Base-by-base conservation (phyloP, 2,329 filamentous ascomycete species). In the Coniochaeta hoffmannii region DNA sequence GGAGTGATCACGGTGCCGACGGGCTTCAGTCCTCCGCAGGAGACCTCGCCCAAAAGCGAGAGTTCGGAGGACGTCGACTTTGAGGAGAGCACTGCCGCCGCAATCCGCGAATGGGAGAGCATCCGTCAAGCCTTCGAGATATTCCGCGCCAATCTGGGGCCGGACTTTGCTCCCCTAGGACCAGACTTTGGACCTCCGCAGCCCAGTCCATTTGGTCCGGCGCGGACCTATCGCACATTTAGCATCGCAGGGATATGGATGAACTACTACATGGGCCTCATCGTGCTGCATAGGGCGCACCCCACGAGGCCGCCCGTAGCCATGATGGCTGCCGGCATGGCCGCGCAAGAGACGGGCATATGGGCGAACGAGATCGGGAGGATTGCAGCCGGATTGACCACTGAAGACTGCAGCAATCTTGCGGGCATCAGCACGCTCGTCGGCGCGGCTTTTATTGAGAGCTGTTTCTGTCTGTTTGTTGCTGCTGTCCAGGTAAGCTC, bases 281-380 rank as follows among this genome's bases (percentile, higher is more conserved):
- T 97, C 56, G 80, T 92, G 54, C 79, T 94, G n/a, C 77, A 93
- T 57, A 82, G 94, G 32, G 79, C 86, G 1, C 92, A 97, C 62
- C 94, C 94, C 0, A 82, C 82, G 24, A 97, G 97, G 91, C 93
- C 92, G 0, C 90, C 93, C 0, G 86, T 92, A 9, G 88, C 91
- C 34, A 91, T 96, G 83, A 82, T 91, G 63, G 91, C 94, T 2
- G 90, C 90, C 0, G 88, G 87, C 8, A 79, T 95, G 60, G 85
- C 88, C 10, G 90, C 90, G 0, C 75, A 75, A 14, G 81, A 88
- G 52, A 97, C 93, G 1, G 82, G 79, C 3, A 73, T 73, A 0
- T 88, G 84, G 69, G 89, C 91, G 1, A 85, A 85, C 58, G 79
- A 86, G 60, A 84, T 97, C 57, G 92, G 90, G 8, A 84, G 87